phyloP scores from a whole-genome alignment of 2,329 filamentous ascomycete species.

The Orbilia blumenaviensis region DNA sequence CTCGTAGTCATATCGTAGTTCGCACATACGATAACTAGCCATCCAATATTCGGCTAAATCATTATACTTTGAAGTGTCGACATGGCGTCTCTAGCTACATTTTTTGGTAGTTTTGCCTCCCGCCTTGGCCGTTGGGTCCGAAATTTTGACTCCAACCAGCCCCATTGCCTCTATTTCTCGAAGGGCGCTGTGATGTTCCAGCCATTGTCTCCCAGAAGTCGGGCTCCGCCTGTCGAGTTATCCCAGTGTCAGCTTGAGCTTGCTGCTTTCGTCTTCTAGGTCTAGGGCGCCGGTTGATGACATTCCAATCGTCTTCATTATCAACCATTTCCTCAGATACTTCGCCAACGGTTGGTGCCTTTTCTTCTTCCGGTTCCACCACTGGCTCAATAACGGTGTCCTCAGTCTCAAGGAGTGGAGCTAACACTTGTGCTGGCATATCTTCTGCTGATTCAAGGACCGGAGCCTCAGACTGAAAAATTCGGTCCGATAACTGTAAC shows the following conservation, averaged over 20 bases:
- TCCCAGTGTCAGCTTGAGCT: not conserved
- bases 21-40: no score
- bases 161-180: not conserved
- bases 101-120: not conserved
- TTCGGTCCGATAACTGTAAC: not conserved
- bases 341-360: not conserved
- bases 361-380: not conserved
- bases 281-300: not conserved
- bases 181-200: not conserved
- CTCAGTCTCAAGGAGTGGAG: not conserved
- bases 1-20: no score
- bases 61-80: no score
- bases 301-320: not conserved
- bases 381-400: not conserved
- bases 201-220: not conserved
- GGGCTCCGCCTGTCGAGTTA: not conserved
- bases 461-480: not conserved
- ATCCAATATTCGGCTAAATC: no score
- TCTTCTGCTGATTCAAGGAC: not conserved
- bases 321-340: not conserved
- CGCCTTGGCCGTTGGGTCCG: not conserved
- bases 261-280: not conserved
- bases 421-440: not conserved
- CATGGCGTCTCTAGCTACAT: no score
- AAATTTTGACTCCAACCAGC: not conserved